Evolutionary conservation across 768 basidiomycete species (phyloP).

Genomic region (Xanthoconium stramineum): DNA sequence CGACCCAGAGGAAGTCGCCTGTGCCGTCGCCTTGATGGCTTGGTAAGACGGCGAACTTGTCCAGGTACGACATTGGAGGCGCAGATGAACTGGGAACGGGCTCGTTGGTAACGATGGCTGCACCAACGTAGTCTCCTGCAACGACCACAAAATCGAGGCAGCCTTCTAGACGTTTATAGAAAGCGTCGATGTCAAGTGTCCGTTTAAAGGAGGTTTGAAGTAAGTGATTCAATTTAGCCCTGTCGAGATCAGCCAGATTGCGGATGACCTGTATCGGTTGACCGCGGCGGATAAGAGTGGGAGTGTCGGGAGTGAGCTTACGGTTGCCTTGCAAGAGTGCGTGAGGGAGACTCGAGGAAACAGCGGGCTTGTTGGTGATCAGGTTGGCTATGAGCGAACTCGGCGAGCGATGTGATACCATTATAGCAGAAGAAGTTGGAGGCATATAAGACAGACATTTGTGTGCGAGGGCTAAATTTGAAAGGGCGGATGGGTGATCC

Average conservation of each 20-base stretch:
- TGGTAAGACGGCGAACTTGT: constrained; percentile 97
- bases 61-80: constrained; percentile 80
- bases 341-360: constrained; percentile 93
- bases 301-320: constrained; percentile 84
- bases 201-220: constrained; percentile 86
- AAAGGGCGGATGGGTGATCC: constrained; percentile 79
- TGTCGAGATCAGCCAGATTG: constrained; percentile 66
- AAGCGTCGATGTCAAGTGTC: constrained; percentile 64
- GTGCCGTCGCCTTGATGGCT: constrained; percentile 97
- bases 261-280: constrained; percentile 83
- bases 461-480: constrained; percentile 80
- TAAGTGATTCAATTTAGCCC: constrained; percentile 67
- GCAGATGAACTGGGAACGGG: constrained; percentile 30
- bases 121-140: constrained; percentile 93
- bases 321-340: constrained; percentile 86
- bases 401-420: constrained; percentile 96
- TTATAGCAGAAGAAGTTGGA: constrained; percentile 85
- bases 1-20: constrained; percentile 99
- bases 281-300: constrained; percentile 88
- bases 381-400: constrained; percentile 95
- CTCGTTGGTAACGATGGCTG: constrained; percentile 86
- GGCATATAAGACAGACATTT: constrained; percentile 93
- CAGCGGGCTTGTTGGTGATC: constrained; percentile 96
- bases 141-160: constrained; percentile 89
- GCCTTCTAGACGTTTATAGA: constrained; percentile 73